phyloP scores from a whole-genome alignment of 148 eudicot species.

The Pharnaceum exiguum region DNA sequence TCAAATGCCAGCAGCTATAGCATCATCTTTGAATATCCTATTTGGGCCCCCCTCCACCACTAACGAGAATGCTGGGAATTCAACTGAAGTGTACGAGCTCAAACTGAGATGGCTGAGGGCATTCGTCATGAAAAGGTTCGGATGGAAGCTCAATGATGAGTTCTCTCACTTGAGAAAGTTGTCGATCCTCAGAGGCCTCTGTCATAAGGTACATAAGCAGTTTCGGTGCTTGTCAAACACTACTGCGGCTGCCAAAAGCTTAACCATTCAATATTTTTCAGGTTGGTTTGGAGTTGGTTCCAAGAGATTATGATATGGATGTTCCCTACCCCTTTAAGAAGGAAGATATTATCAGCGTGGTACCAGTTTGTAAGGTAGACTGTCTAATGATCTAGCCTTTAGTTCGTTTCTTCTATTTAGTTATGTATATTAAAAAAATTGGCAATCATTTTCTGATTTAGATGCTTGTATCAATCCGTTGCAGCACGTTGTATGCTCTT shows the following conservation, averaged over 20 bases:
- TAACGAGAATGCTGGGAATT: constrained; percentile 24
- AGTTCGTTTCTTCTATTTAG: background rate
- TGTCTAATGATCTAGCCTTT: constrained; percentile 1
- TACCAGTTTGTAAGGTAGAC: constrained; percentile 88
- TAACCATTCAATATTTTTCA: constrained; percentile 12
- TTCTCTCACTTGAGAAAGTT: constrained; percentile 69
- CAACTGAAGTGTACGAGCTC: constrained; percentile 37
- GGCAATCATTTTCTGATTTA: constrained; percentile 3
- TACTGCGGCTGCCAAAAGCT: background rate
- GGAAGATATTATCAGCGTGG: constrained; percentile 81
- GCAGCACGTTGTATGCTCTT: constrained; percentile 90
- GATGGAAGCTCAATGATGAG: constrained; percentile 81
- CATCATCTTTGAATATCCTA: constrained; percentile 71
- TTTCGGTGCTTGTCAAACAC: constrained; percentile 1
- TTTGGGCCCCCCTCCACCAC: constrained; percentile 40
- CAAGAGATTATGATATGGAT: constrained; percentile 87
- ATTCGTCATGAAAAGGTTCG: constrained; percentile 63
- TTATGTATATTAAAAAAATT: too few species aligned
- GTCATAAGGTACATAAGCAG: constrained; percentile 62
- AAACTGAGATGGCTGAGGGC: constrained; percentile 66
- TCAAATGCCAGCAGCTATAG: constrained; percentile 64
- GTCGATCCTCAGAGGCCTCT: constrained; percentile 83
- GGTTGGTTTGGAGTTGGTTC: constrained; percentile 95
- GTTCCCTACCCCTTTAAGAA: constrained; percentile 66
- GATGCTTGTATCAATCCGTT: constrained; percentile 9